phyloP scores from a whole-genome alignment of 1,139 yeast genomes.

The Candida labiduridarum region DNA sequence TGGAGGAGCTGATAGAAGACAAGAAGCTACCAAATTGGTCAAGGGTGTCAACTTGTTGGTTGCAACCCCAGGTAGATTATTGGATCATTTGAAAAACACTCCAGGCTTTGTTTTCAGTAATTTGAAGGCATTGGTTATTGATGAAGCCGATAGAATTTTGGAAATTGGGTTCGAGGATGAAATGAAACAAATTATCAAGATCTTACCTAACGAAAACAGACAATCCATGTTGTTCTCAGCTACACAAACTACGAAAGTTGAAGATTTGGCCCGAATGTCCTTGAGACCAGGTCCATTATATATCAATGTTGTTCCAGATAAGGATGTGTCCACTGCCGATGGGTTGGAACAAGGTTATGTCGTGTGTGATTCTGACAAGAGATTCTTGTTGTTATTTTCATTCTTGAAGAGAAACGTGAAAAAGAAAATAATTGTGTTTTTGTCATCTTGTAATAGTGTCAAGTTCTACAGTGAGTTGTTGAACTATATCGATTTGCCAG shows the following conservation, averaged over 20 bases:
- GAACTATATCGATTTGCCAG: constrained; percentile 95
- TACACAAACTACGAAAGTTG: constrained; percentile 97
- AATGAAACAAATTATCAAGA: constrained; percentile 94
- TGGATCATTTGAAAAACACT: constrained; percentile 96
- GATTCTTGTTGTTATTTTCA: constrained; percentile 86
- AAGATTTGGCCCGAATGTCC: constrained; percentile 95
- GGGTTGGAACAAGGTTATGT: constrained; percentile 98
- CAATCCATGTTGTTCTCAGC: constrained; percentile 98
- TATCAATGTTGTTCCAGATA: constrained; percentile 88
- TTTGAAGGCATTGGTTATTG: constrained; percentile 89
- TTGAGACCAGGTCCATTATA: constrained; percentile 93
- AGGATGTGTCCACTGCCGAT: constrained; percentile 87
- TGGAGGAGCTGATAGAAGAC: constrained; percentile 98
- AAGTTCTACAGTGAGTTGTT: constrained; percentile 92
- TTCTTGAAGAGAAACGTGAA: constrained; percentile 89
- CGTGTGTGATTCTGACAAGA: constrained; percentile 92
- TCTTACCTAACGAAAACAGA: constrained; percentile 90
- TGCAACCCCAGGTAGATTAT: constrained; percentile 96
- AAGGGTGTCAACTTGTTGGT: constrained; percentile 93
- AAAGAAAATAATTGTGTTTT: constrained; percentile 87
- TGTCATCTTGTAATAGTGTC: constrained; percentile 96
- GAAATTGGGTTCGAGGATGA: constrained; percentile 98
- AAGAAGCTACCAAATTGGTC: constrained; percentile 89
- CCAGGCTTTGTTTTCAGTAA: constrained; percentile 92
- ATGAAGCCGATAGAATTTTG: constrained; percentile 95